Conservation (phyloP, 305 asterid genomes). For the Fraxinus dipetala region DNA sequence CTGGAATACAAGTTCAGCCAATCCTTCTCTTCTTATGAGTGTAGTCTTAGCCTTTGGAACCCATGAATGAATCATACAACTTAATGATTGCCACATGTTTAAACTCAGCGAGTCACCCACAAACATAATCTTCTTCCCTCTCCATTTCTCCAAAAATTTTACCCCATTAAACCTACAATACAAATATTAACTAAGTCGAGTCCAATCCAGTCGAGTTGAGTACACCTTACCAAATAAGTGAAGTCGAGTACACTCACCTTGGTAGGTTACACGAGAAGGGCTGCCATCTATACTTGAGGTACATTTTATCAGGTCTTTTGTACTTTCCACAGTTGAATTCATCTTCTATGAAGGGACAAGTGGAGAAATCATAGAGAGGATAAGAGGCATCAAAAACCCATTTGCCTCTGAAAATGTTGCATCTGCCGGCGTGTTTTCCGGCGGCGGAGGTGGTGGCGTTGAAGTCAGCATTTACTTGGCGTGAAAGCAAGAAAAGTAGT, state of each 20-base stretch:
- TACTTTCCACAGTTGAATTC: conserved; percentile 8
- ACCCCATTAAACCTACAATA: conserved; percentile 8
- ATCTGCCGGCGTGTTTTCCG: not conserved
- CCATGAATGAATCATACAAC: conserved; percentile 8
- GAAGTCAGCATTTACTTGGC: not conserved
- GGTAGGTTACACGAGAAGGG: conserved; percentile 2
- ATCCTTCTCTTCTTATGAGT: conserved; percentile 26
- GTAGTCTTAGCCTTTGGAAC: conserved; percentile 2
- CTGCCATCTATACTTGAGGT: conserved; percentile 10
- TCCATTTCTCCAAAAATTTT: conserved; percentile 4
- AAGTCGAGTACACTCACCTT: not conserved
- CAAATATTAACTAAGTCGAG: not conserved
- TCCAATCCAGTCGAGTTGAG: not conserved
- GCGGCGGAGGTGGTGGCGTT: not conserved
- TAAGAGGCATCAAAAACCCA: conserved; percentile 9
- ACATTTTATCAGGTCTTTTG: conserved; percentile 5
- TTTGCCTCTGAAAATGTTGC: conserved; percentile 2
- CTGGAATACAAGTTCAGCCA: conserved; percentile 55
- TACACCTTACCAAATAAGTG: not conserved
- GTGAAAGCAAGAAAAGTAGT: not conserved
- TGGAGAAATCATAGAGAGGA: conserved; percentile 10
- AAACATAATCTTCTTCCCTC: conserved; percentile 20
- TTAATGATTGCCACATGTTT: conserved; percentile 14
- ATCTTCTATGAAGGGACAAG: conserved; percentile 6
- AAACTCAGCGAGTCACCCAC: conserved; percentile 15